Evolutionary conservation across 1,284 basidiomycete genomes (phyloP).

Genomic region (Coniferiporia sulphurascens): DNA sequence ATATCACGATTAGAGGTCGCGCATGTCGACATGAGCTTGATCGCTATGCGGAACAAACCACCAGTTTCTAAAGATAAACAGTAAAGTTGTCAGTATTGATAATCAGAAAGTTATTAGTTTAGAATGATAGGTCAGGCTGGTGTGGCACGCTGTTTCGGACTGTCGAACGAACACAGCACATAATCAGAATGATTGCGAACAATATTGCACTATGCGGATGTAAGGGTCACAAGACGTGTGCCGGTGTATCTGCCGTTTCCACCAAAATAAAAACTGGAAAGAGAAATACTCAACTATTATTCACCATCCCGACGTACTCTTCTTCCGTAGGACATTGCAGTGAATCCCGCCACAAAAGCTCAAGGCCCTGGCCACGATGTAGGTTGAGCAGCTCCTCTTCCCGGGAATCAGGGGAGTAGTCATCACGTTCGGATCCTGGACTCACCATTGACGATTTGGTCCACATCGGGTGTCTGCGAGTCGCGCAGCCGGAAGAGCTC

Average conservation of each 20-base stretch:
- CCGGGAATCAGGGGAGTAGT: neutral
- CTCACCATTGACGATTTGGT: conserved; percentile 64
- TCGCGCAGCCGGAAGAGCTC: conserved; percentile 64
- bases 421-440: conserved; percentile 1
- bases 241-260: no score
- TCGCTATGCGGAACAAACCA: conserved; percentile 86
- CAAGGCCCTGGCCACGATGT: conserved; percentile 94
- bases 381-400: conserved; percentile 83
- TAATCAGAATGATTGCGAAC: no score
- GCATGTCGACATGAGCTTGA: conserved; percentile 96
- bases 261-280: neutral
- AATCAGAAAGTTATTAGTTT: no score
- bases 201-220: neutral
- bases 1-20: conserved; percentile 54
- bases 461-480: conserved; percentile 39
- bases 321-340: conserved; percentile 91
- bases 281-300: conserved; percentile 65
- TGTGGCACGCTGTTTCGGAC: no score
- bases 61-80: conserved; percentile 73
- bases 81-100: no score
- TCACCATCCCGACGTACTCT: conserved; percentile 95
- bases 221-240: neutral
- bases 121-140: no score
- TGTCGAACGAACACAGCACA: no score
- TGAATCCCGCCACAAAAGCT: conserved; percentile 92